Base-by-base conservation (phyloP, 805 yeast species). In the Tetrapisispora namnaoensis region DNA sequence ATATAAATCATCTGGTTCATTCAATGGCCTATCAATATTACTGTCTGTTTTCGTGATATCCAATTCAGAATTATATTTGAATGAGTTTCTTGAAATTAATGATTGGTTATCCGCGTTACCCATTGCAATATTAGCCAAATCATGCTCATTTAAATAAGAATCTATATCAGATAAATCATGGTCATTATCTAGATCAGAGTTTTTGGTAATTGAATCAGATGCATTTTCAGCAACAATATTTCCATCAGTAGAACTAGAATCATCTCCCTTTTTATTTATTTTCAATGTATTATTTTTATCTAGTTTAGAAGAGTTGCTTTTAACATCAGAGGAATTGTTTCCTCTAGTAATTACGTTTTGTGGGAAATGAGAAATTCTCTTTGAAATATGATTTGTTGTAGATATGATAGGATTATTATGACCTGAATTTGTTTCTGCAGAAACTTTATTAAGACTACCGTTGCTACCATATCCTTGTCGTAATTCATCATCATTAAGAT, bases 61-160 rank as follows among this genome's bases (percentile, higher is more conserved):
- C 20, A 45, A 4, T n/a, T 48, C 48, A 3, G 51, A 41, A 24
- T 24, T 14, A 20, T 46, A 20, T 20, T 46, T 37, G 27, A 17
- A 41, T 2, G 30, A 32, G 36, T 24, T 44, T 35, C 34, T 34
- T n/a, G 36, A 37, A 18, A 39, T 17, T 13, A 34, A 32, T 9
- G 47, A 48, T 8, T 27, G 43, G 2, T 16, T 27, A 16, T 36
- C 47, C 21, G 24, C 16, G 17, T 42, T 42, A 4, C 60, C 65
- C n/a, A 60, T 42, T 24, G 54, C 51, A 18, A 60, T 34, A 37
- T 53, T 53, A 18, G 56, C 59, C 37, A 65, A 45, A 49, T 63
- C 68, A 32, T 59, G 54, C n/a, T 60, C 67, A 47, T 63, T 61
- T 16, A 65, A 60, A 37, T 55, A 63, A 1, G 67, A 62, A 34